Conservation (phyloP, 805 yeast species). For the Candida sakaeoensis region DNA sequence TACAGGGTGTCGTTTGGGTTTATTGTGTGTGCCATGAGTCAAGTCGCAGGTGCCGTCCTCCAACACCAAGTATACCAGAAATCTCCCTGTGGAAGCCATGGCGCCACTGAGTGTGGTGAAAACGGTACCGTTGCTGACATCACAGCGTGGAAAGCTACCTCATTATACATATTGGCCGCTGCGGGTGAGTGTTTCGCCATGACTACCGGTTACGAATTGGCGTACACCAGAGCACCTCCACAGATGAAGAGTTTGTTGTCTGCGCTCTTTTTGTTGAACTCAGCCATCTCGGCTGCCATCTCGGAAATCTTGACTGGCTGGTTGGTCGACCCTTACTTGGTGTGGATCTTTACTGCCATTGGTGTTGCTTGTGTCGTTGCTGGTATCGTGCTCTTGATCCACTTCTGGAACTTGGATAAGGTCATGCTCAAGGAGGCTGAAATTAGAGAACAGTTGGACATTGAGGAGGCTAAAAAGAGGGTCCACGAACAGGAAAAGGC, state of each 20-base stretch:
- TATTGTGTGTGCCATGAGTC: conserved; percentile 42
- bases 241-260: conserved; percentile 49
- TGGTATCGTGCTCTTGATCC: conserved; percentile 27
- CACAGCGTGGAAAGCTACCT: conserved; percentile 26
- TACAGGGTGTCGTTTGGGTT: conserved; percentile 48
- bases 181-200: conserved; percentile 51
- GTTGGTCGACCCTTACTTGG: conserved; percentile 38
- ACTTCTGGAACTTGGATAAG: conserved; percentile 36
- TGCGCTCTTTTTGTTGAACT: conserved; percentile 41
- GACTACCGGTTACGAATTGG: conserved; percentile 51
- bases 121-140: conserved; percentile 21
- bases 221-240: conserved; percentile 50
- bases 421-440: conserved; percentile 37
- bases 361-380: conserved; percentile 32
- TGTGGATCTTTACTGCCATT: conserved; percentile 39
- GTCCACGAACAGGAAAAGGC: neutral
- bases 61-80: conserved; percentile 46
- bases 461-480: conserved; percentile 1
- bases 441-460: conserved; percentile 18
- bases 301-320: conserved; percentile 41
- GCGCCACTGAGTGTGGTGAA: conserved; percentile 35
- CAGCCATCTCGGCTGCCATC: conserved; percentile 48
- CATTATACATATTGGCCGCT: conserved; percentile 41
- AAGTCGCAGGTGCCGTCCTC: conserved; percentile 47
- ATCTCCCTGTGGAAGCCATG: conserved; percentile 47